Evolutionary conservation across 225 moss, liverwort and hornwort genomes (phyloP).

Genomic region (Polytrichum commune): DNA sequence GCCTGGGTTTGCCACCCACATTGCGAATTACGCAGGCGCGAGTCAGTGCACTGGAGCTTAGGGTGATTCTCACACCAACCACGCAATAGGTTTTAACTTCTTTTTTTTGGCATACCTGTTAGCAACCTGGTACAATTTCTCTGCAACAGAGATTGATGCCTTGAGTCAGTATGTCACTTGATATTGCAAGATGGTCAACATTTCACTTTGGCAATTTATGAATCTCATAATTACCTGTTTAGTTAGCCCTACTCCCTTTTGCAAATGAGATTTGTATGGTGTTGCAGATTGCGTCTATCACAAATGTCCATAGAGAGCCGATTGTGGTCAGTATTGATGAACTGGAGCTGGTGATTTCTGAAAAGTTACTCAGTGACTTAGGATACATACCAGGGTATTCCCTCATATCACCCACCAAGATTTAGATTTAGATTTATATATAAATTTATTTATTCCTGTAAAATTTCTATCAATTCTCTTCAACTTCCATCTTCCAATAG

Average conservation of each 20-base stretch:
- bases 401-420: too few species aligned
- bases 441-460: too few species aligned
- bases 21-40: slow-evolving; percentile 86
- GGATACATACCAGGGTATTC: slow-evolving; percentile 60
- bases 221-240: too few species aligned
- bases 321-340: slow-evolving; percentile 84
- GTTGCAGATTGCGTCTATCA: slow-evolving; percentile 62
- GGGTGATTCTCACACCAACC: slow-evolving; percentile 44
- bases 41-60: slow-evolving; percentile 81
- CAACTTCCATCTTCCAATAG: too few species aligned
- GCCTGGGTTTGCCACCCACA: slow-evolving; percentile 85
- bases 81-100: not conserved
- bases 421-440: too few species aligned
- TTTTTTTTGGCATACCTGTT: not conserved
- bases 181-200: too few species aligned
- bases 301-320: slow-evolving; percentile 85
- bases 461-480: too few species aligned
- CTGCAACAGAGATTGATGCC: not conserved
- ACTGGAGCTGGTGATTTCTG: slow-evolving; percentile 79
- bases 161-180: too few species aligned
- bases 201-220: too few species aligned
- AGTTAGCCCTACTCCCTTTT: slow-evolving; percentile 5
- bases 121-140: not conserved
- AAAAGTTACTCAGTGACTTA: slow-evolving; percentile 60
- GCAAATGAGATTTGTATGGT: slow-evolving; percentile 12